Base-by-base conservation (phyloP, 2,329 filamentous ascomycete species). In the Allantophomopsis cytisporea region DNA sequence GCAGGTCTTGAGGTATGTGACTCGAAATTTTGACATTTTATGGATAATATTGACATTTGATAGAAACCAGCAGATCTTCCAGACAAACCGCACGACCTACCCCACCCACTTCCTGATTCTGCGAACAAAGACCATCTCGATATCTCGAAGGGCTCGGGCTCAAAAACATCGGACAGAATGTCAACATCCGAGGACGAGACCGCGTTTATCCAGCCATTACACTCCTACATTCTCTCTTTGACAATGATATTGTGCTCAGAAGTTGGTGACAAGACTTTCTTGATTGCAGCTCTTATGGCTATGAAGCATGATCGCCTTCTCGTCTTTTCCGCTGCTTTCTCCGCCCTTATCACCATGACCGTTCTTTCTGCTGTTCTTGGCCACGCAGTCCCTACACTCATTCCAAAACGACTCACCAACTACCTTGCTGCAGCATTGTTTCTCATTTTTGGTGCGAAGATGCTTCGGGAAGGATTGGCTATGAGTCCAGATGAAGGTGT, bases 161-260 rank as follows among this genome's bases (percentile, higher is more conserved):
- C 57, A 7, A 60, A 64, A 39, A 52, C 51, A 45, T 37, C 52
- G 41, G 37, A 58, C 49, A 47, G 57, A 45, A 42, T 53, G 50
- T 36, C 55, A 50, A 42, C 47, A 38, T 47, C 40, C 36, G 57
- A 57, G 5, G 62, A 63, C 4, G 65, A 70, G 6, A 63, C 66
- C 20, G 76, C 79, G 42, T 65, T 88, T 32, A 86, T 88, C 43
- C 81, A 79, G 45, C 84, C 85, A 14, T 68, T 80, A 52, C 89
- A 98, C 59, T 96, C 91, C 4, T 93, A 91, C 54, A 55, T 94
- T 11, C 77, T 96, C 23, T 94, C 91, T 13, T 77, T 95, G 43
- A 89, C 88, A 42, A 98, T 96, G 91, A 98, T 98, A 52, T 67
- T 96, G 45, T 82, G 96, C 51, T 95, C 89, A 36, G 91, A 98